Conservation (phyloP, 225 moss, liverwort and hornwort species). For the Thuidium tamariscinum region DNA sequence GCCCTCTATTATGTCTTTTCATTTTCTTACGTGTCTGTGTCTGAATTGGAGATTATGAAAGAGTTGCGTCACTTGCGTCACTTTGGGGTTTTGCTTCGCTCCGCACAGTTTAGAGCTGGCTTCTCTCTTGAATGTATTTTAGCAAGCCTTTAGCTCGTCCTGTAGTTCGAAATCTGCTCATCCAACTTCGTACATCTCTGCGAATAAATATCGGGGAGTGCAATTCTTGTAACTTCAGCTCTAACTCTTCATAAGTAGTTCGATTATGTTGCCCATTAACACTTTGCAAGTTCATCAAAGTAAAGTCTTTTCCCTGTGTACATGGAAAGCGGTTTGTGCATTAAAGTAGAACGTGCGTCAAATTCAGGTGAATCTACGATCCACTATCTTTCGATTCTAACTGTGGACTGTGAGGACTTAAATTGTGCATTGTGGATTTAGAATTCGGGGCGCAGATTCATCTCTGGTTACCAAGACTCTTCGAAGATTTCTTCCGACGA, state of each 20-base stretch:
- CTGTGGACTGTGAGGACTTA: neutral
- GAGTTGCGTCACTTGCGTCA: neutral
- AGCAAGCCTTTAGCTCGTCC: neutral
- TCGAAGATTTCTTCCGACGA: conserved; percentile 12
- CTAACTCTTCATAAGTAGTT: neutral
- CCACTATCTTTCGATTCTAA: neutral
- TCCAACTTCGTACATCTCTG: neutral
- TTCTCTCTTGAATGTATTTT: neutral
- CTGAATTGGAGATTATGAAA: neutral
- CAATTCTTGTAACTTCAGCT: neutral
- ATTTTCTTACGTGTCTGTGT: neutral
- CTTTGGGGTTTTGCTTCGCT: neutral
- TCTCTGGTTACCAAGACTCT: conserved; percentile 17
- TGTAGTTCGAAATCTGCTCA: neutral
- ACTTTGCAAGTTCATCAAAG: neutral
- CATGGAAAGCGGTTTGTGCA: neutral
- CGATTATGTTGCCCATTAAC: neutral
- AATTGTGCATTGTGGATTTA: conserved; percentile 16
- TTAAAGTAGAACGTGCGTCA: neutral
- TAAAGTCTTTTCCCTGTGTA: too few relatives aligned
- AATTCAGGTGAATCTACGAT: neutral
- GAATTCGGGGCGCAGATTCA: conserved; percentile 45
- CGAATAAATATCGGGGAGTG: neutral
- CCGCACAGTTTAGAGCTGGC: neutral
- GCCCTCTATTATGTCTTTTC: neutral